phyloP scores from a whole-genome alignment of 176 grass and related monocot genomes.

The Lolium rigidum region DNA sequence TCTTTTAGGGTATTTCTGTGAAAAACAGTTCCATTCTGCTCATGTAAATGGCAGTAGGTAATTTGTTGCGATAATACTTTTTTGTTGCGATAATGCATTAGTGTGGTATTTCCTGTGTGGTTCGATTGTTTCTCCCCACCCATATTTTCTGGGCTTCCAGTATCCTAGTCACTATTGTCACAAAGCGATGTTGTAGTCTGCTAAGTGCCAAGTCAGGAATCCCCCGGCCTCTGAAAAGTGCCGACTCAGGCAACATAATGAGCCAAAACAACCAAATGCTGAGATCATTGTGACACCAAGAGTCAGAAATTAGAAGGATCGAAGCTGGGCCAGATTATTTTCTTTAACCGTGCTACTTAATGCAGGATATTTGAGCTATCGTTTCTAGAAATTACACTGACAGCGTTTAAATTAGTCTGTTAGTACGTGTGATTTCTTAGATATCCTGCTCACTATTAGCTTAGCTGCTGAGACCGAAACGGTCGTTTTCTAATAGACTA shows the following conservation, averaged over 20 bases:
- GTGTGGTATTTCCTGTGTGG: no score
- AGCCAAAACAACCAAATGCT: background rate
- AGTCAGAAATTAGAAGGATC: background rate
- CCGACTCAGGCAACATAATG: background rate
- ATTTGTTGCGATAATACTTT: background rate
- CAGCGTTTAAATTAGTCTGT: no score
- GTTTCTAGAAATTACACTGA: no score
- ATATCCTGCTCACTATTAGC: no score
- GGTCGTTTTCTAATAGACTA: no score
- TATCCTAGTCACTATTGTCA: background rate
- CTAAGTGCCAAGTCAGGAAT: background rate
- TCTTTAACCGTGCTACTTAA: no score
- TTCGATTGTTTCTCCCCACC: background rate
- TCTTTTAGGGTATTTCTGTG: conserved; percentile 24
- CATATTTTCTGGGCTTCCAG: background rate
- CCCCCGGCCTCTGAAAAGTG: background rate
- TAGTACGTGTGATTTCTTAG: no score
- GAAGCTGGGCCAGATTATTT: background rate
- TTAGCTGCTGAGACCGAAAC: no score
- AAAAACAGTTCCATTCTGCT: conserved; percentile 11
- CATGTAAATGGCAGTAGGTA: conserved; percentile 11
- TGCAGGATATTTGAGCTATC: no score
- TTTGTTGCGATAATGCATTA: no score
- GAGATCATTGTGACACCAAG: background rate
- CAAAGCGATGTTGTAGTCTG: background rate